Percentiles rank a stretch among this genome's conserved stretches.
phyloP scores from a whole-genome alignment of 2,329 filamentous ascomycete species.

The Boeremia exigua region DNA sequence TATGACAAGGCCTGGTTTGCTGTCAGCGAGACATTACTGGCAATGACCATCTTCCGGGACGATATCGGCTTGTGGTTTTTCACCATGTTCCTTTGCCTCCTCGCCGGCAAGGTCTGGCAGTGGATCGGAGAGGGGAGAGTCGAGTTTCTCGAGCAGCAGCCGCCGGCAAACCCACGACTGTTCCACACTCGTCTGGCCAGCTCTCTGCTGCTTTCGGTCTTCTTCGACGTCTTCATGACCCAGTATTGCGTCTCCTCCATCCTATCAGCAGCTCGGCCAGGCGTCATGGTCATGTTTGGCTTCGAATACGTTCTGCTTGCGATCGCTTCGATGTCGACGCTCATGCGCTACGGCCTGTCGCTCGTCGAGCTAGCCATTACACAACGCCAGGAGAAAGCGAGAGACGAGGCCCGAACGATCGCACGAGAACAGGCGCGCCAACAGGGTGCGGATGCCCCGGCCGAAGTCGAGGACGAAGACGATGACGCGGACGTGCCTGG shows the following conservation, averaged over 20 bases:
- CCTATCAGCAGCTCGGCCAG: slow-evolving; percentile 84
- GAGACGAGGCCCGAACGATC: slow-evolving; percentile 52
- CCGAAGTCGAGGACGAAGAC: slow-evolving; percentile 72
- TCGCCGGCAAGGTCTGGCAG: slow-evolving; percentile 96
- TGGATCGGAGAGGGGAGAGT: slow-evolving; percentile 97
- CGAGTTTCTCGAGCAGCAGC: slow-evolving; percentile 93
- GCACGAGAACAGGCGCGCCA: slow-evolving; percentile 73
- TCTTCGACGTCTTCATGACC: slow-evolving; percentile 82
- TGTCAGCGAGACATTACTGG: slow-evolving; percentile 92
- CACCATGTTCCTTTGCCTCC: slow-evolving; percentile 91
- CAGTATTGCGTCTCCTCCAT: slow-evolving; percentile 82
- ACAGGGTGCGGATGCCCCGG: slow-evolving; percentile 48
- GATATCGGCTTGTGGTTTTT: slow-evolving; percentile 94
- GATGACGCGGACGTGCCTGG: slow-evolving; percentile 94
- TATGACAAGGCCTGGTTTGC: slow-evolving; percentile 99
- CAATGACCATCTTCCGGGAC: slow-evolving; percentile 97
- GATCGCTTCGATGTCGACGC: slow-evolving; percentile 80
- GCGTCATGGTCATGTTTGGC: slow-evolving; percentile 99
- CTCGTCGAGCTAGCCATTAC: slow-evolving; percentile 78
- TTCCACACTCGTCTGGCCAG: slow-evolving; percentile 84
- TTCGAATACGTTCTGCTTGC: slow-evolving; percentile 94
- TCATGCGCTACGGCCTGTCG: slow-evolving; percentile 77
- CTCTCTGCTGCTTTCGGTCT: slow-evolving; percentile 78
- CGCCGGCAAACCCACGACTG: slow-evolving; percentile 82
- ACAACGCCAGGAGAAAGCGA: slow-evolving; percentile 73